These are phyloP conservation scores for Globisporangium solare DNA, from an alignment of 352 stramenopile species.

Conservation along the genomic window DNA sequence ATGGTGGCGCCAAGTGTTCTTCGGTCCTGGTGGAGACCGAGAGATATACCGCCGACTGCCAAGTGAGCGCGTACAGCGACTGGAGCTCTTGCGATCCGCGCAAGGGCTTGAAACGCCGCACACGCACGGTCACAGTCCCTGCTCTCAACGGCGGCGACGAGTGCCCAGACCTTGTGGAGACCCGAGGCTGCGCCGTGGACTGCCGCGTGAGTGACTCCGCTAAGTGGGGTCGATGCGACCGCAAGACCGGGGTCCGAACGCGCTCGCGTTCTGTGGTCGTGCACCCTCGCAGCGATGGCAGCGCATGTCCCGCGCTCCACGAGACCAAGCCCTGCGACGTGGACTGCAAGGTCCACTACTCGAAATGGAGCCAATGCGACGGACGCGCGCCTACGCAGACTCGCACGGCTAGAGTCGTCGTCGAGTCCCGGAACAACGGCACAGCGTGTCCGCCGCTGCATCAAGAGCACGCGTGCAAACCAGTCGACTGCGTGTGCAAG, in stretches of 20 bases:
- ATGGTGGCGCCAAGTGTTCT: constrained; percentile 31
- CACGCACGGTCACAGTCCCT: neutral
- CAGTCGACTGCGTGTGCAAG: constrained; percentile 14
- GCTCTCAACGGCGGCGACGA: constrained; percentile 1
- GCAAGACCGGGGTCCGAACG: no score
- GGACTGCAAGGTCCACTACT: constrained; percentile 37
- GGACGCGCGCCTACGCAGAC: neutral
- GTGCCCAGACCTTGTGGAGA: constrained; percentile 15
- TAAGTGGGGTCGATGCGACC: no score
- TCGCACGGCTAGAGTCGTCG: constrained; percentile 1
- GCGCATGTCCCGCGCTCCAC: constrained; percentile 23
- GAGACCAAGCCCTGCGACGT: constrained; percentile 26
- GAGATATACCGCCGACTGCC: constrained; percentile 40
- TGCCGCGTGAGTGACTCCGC: constrained; percentile 22
- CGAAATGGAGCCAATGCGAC: constrained; percentile 24
- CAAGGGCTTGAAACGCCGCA: neutral
- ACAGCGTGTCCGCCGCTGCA: constrained; percentile 3
- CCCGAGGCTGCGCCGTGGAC: constrained; percentile 29
- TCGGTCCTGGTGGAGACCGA: constrained; percentile 15
- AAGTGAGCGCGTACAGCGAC: constrained; percentile 23
- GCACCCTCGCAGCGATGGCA: constrained; percentile 9
- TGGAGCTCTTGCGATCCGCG: constrained; percentile 23
- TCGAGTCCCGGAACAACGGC: constrained; percentile 2
- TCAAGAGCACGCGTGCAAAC: constrained; percentile 5
- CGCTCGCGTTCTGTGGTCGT: no score